phyloP scores from a whole-genome alignment of 2,329 filamentous ascomycete species.

The Emericellopsis atlantica region DNA sequence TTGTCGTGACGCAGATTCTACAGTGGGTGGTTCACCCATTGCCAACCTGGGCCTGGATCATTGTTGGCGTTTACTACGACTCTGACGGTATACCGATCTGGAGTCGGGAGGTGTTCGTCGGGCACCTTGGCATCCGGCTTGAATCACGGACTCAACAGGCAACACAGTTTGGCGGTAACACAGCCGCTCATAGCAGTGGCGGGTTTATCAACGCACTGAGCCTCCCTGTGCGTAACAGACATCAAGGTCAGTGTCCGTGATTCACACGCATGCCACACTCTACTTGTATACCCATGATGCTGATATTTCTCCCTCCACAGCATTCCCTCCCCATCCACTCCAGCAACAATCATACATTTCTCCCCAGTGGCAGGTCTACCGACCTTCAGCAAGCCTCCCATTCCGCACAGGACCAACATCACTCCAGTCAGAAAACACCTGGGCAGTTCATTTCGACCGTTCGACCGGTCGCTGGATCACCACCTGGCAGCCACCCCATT shows the following conservation, averaged over 20 bases:
- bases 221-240: background rate
- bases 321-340: background rate
- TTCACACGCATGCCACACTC: no score
- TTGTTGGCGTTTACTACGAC: conserved; percentile 35
- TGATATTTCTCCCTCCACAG: conserved; percentile 1
- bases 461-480: conserved; percentile 15
- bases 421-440: conserved; percentile 16
- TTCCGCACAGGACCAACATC: conserved; percentile 10
- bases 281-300: no score
- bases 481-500: conserved; percentile 19
- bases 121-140: conserved; percentile 10
- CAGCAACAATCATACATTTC: background rate
- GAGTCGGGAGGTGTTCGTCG: conserved; percentile 31
- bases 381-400: background rate
- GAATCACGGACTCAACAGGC: conserved; percentile 1
- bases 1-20: conserved; percentile 30
- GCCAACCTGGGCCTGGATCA: conserved; percentile 30
- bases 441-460: conserved; percentile 19
- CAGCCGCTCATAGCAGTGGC: no score
- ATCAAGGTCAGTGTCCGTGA: no score
- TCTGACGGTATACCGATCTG: conserved; percentile 24
- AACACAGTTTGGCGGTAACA: background rate
- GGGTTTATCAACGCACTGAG: conserved; percentile 1
- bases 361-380: background rate
- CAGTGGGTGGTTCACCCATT: conserved; percentile 8